These are phyloP conservation scores for Gaultheria prostrata DNA, from an alignment of 148 eudicot genomes.

Conservation along the genomic window DNA sequence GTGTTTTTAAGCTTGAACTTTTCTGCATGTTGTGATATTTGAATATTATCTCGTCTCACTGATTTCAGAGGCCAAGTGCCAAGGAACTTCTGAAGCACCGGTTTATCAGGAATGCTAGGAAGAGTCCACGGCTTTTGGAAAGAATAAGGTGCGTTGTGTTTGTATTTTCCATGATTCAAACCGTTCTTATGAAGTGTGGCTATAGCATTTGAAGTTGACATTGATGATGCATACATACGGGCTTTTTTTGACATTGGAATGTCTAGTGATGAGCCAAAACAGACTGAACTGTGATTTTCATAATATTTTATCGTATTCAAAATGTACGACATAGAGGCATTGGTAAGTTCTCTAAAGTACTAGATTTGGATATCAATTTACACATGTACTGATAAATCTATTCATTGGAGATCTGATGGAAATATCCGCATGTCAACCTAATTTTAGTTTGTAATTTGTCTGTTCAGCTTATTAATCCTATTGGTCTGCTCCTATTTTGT, in stretches of 20 bases:
- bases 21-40: not conserved
- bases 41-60: constrained; percentile 13
- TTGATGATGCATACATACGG: not conserved
- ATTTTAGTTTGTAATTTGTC: not conserved
- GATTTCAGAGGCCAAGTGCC: constrained; percentile 87
- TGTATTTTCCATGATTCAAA: not conserved
- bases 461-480: not conserved
- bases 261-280: not conserved
- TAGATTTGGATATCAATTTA: constrained; percentile 1
- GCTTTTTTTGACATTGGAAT: not conserved
- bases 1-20: constrained; percentile 9
- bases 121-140: constrained; percentile 84
- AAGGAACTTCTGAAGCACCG: constrained; percentile 90
- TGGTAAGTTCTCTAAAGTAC: not conserved
- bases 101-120: constrained; percentile 78
- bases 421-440: not conserved
- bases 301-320: not conserved
- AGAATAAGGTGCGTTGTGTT: constrained; percentile 67
- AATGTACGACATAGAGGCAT: not conserved
- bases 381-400: not conserved
- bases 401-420: constrained; percentile 6
- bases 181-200: not conserved
- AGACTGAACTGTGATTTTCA: constrained; percentile 8
- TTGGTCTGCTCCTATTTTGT: constrained; percentile 7
- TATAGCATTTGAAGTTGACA: not conserved